A percentile compares a stretch with the other conserved stretches of the same genome.
These are phyloP conservation scores for Salix viminalis DNA, from an alignment of 345 rosid genomes.

Conservation along the genomic window DNA sequence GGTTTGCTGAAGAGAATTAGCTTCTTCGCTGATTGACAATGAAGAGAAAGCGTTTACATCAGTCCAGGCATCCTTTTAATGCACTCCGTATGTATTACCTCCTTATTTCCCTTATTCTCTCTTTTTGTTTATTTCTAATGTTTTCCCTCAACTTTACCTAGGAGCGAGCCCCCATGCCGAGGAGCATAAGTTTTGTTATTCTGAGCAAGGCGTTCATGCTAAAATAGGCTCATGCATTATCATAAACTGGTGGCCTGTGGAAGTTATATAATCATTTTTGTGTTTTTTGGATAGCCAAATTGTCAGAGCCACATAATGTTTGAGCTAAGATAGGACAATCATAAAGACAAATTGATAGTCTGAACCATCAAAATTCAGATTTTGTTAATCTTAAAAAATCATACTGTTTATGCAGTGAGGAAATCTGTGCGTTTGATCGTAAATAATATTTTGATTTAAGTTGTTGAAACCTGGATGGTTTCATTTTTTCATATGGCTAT, in stretches of 20 bases:
- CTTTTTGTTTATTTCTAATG: neutral
- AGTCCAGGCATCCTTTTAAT: slow-evolving; percentile 50
- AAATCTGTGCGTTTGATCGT: neutral
- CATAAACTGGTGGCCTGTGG: neutral
- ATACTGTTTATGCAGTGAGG: neutral
- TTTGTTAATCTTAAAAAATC: neutral
- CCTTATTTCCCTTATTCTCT: neutral
- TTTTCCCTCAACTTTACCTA: neutral
- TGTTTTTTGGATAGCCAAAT: neutral
- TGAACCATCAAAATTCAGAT: neutral
- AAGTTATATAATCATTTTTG: neutral
- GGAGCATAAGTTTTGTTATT: neutral
- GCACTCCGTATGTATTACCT: slow-evolving; percentile 45
- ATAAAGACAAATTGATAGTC: neutral
- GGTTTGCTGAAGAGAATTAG: neutral
- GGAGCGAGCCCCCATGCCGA: neutral
- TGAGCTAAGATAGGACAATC: neutral
- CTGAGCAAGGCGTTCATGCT: neutral
- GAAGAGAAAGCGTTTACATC: slow-evolving; percentile 48
- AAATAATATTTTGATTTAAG: neutral
- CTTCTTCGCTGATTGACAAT: slow-evolving; percentile 17
- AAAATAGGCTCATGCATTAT: neutral
- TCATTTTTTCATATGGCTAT: neutral
- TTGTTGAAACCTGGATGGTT: neutral
- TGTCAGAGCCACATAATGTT: neutral